These are phyloP conservation scores for Globisporangium sylvaticum DNA, from an alignment of 352 stramenopile genomes.

Conservation along the genomic window DNA sequence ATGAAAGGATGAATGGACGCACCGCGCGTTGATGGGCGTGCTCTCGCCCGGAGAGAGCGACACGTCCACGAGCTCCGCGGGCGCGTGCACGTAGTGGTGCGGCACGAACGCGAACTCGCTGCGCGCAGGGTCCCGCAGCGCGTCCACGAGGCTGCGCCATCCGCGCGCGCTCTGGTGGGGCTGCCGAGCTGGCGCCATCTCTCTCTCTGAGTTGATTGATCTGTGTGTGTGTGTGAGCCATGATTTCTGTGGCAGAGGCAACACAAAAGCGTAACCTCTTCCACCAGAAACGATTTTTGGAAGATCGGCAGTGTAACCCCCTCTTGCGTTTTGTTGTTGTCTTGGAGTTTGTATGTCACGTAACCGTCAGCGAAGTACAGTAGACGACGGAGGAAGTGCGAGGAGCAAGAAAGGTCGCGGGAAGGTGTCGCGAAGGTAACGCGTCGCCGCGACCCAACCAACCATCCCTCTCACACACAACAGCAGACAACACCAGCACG, in stretches of 20 bases:
- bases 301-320: background rate
- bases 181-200: background rate
- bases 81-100: conserved; percentile 68
- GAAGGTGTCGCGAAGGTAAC: conserved; percentile 13
- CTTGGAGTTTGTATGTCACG: background rate
- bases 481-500: background rate
- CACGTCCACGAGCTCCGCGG: conserved; percentile 29
- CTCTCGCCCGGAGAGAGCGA: conserved; percentile 43
- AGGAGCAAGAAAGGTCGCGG: background rate
- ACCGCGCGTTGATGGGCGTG: conserved; percentile 54
- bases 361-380: background rate
- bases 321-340: background rate
- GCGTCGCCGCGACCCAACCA: conserved; percentile 7
- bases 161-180: conserved; percentile 13
- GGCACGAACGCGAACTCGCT: conserved; percentile 83
- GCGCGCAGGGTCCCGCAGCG: conserved; percentile 58
- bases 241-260: background rate
- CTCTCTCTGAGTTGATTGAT: background rate
- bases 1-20: background rate
- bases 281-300: background rate
- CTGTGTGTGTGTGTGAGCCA: background rate
- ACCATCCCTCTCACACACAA: background rate
- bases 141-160: conserved; percentile 64
- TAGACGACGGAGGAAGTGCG: background rate
- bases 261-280: background rate